A percentile compares a stretch with the other conserved stretches of the same genome.
Conservation (phyloP, 2,329 filamentous ascomycete species). For the Arthrobotrys musiformis region DNA sequence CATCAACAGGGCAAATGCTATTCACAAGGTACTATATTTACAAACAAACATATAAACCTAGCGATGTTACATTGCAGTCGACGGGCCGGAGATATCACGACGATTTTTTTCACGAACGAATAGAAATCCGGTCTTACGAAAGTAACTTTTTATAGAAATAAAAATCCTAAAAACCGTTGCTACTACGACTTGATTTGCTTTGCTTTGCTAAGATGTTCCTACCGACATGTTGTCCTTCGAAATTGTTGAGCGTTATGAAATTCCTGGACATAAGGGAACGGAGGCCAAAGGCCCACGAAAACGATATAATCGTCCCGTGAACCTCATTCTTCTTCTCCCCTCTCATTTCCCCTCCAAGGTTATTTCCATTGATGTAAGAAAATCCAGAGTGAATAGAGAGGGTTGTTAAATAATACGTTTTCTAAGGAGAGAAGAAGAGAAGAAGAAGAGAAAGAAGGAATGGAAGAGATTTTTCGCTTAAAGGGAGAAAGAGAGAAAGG, state of each 20-base stretch:
- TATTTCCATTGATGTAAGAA: constrained; percentile 53
- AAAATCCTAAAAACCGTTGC: no score
- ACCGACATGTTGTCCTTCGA: constrained; percentile 54
- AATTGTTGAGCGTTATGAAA: constrained; percentile 39
- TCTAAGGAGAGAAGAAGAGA: constrained; percentile 47
- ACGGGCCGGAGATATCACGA: no score
- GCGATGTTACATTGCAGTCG: neutral
- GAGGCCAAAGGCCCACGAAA: constrained; percentile 28
- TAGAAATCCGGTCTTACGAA: no score
- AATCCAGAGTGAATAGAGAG: constrained; percentile 56
- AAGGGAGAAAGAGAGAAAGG: neutral
- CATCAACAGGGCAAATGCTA: no score
- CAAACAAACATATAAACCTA: neutral
- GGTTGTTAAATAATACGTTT: constrained; percentile 55
- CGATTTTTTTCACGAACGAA: no score
- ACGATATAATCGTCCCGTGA: constrained; percentile 7
- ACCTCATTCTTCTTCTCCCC: constrained; percentile 47
- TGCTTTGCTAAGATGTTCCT: constrained; percentile 34
- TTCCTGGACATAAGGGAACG: constrained; percentile 55
- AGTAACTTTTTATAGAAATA: no score
- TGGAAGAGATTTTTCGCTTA: constrained; percentile 19
- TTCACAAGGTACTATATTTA: neutral
- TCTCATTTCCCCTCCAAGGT: constrained; percentile 55
- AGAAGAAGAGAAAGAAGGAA: neutral
- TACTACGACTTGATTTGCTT: no score